Evolutionary conservation across 352 stramenopile species (phyloP).

Genomic region (Peronospora destructor): DNA sequence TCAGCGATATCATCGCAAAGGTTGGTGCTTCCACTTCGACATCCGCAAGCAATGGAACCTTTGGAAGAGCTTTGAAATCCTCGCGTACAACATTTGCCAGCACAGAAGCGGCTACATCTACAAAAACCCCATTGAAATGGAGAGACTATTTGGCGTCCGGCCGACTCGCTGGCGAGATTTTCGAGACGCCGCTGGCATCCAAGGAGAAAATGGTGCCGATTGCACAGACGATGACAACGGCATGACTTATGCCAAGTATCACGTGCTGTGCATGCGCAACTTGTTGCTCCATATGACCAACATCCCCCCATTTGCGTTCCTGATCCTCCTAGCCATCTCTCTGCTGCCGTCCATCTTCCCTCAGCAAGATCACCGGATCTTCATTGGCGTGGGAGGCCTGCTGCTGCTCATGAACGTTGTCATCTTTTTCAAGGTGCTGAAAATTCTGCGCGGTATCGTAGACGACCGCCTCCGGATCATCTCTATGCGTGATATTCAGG

Average conservation of each 20-base stretch:
- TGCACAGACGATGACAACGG: slow-evolving; percentile 21
- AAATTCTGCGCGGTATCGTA: slow-evolving; percentile 75
- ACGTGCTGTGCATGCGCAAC: slow-evolving; percentile 84
- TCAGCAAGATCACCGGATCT: slow-evolving; percentile 65
- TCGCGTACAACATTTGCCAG: slow-evolving; percentile 87
- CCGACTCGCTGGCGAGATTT: slow-evolving; percentile 9
- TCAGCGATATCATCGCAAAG: slow-evolving; percentile 73
- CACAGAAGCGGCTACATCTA: slow-evolving; percentile 83
- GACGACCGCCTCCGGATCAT: slow-evolving; percentile 74
- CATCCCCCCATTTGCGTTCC: slow-evolving; percentile 68
- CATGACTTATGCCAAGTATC: slow-evolving; percentile 69
- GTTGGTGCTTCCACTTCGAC: slow-evolving; percentile 75
- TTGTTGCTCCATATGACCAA: slow-evolving; percentile 76
- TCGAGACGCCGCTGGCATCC: background rate
- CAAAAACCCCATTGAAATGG: slow-evolving; percentile 83
- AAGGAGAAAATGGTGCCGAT: slow-evolving; percentile 7
- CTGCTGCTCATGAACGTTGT: slow-evolving; percentile 63
- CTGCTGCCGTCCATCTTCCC: slow-evolving; percentile 64
- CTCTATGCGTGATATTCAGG: slow-evolving; percentile 56
- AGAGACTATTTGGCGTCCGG: slow-evolving; percentile 63
- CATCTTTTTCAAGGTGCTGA: slow-evolving; percentile 83
- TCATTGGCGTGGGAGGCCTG: slow-evolving; percentile 48
- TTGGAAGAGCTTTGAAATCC: slow-evolving; percentile 84
- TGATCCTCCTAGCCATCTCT: slow-evolving; percentile 67
- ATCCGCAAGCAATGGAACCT: slow-evolving; percentile 77